Base-by-base conservation (phyloP, 108 stramenopile species). In the Nitzschia sp. region DNA sequence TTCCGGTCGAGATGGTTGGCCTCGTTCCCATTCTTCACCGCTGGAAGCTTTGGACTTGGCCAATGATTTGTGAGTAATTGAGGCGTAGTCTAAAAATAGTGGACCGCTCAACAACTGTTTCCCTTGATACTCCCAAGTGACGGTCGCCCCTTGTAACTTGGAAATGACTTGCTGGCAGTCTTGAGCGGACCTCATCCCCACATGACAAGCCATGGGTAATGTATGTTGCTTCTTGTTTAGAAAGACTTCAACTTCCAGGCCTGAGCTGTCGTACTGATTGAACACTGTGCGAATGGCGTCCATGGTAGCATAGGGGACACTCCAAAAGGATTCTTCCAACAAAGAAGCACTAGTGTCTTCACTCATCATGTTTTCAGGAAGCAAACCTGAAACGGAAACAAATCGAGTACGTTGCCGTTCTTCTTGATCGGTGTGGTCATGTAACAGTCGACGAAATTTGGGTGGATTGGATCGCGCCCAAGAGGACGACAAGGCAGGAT, bases 391-490 rank as follows among this genome's bases (percentile, higher is more conserved):
- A 13, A 94, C 30, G 38, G 80, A 89, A 3, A 94, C 85, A 77
- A 88, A 94, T 18, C 93, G 77, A 9, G 90, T 85, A 9, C 36
- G 25, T 8, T 28, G 27, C 29, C 92, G 64, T 53, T 85, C 78
- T 33, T 68, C 51, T 54, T 84, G 53, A 28, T 70, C 61, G 13
- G 69, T 66, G 21, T 62, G 62, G 11, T 56, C 46, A 23, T 66
- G 64, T 11, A 85, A 66, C 11, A 90, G 65, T 8, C 90, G 49
- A 21, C 89, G 83, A 67, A 94, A 94, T 54, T 91, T 91, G n/a
- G 93, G 93, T 34, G 90, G 89, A 59, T 84, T 84, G 23, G 93
- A 88, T 46, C 88, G 74, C 3, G 70, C 59, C 93, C 90, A 91
- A 33, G 49, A 61, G 1, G 55, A 24, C 1, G 57, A 36, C 17